Conservation (phyloP, 306 rosid species). For the Corylus heterophylla region DNA sequence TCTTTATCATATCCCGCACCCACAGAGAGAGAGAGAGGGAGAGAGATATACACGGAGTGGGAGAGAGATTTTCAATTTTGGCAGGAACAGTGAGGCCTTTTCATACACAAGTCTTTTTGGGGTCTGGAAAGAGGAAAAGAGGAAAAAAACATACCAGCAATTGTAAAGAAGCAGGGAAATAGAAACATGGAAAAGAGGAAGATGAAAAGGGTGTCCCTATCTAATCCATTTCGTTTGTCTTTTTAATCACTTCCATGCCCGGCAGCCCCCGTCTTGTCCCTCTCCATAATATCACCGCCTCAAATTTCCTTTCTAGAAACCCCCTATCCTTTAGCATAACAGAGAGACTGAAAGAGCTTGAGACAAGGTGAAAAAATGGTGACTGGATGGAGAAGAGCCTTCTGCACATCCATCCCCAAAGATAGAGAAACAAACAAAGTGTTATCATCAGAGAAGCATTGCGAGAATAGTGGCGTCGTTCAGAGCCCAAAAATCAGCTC, state of each 20-base stretch:
- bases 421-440: slow-evolving; percentile 46
- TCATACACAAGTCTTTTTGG: slow-evolving; percentile 37
- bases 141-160: slow-evolving; percentile 24
- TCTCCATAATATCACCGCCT: slow-evolving; percentile 2
- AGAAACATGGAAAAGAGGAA: slow-evolving; percentile 34
- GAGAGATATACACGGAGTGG: slow-evolving; percentile 2
- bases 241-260: slow-evolving; percentile 34
- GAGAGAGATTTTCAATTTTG: slow-evolving; percentile 32
- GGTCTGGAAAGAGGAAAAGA: slow-evolving; percentile 26
- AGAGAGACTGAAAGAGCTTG: background rate
- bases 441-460: slow-evolving; percentile 32
- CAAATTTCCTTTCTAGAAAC: slow-evolving; percentile 1
- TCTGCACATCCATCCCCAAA: slow-evolving; percentile 80
- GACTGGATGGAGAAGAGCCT: slow-evolving; percentile 95
- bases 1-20: slow-evolving; percentile 4
- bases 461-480: slow-evolving; percentile 24
- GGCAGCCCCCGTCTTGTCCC: background rate
- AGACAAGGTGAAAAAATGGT: slow-evolving; percentile 50
- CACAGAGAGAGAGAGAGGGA: slow-evolving; percentile 3
- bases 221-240: slow-evolving; percentile 43
- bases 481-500: slow-evolving; percentile 63
- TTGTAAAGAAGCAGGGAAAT: slow-evolving; percentile 47
- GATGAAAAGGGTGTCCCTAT: slow-evolving; percentile 32
- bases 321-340: background rate
- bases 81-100: slow-evolving; percentile 53